Evolutionary conservation across 305 asterid genomes (phyloP), one percentile per base, ranked within the genome.

Genomic region (Solanum hybrid): DNA sequence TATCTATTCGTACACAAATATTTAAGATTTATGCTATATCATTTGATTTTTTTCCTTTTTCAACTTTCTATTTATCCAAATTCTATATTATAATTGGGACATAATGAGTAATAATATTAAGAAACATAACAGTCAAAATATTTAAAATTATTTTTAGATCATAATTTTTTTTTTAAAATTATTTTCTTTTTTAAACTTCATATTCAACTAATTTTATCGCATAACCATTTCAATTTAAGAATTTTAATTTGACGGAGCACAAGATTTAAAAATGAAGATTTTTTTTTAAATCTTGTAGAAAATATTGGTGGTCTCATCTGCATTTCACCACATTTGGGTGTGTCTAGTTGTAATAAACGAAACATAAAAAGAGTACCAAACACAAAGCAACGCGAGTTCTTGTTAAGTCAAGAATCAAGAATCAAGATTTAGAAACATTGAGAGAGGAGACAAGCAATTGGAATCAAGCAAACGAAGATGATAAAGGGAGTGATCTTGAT

Each of bases 401-500:
- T 37, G 18, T 20, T 57, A 18, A 12, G 36, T 35, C 87, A 40
- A 82, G 69, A 42, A 24, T 80, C 87, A 82, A 82, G 71, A 42
- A 39, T 81, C 87, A 82, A 82, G 71, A 46, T 39, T 81, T 81
- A 82, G 26, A 82, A 82, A 22, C 36, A 80, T 28, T 82, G 9
- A 40, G 26, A 29, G 39, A 28, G 18, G 10, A 26, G 4, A 18
- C 46, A 34, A 77, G 67, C 14, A 83, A 28, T 82, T 82, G 87
- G 71, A 82, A 82, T 82, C 71, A 79, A 34, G 2, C 28, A 64
- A 51, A 13, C 11, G 87, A 89, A 40, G 79, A 97, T 97, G 99
- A 97, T 97, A 40, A 95, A 94, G 92, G 98, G 98, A 51, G 99
- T 97, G 88, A 94, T 97, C 31, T 92, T 97, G 87, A 95, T 96